Base-by-base conservation (phyloP, 2,329 filamentous ascomycete species). In the Neofusicoccum ribis region DNA sequence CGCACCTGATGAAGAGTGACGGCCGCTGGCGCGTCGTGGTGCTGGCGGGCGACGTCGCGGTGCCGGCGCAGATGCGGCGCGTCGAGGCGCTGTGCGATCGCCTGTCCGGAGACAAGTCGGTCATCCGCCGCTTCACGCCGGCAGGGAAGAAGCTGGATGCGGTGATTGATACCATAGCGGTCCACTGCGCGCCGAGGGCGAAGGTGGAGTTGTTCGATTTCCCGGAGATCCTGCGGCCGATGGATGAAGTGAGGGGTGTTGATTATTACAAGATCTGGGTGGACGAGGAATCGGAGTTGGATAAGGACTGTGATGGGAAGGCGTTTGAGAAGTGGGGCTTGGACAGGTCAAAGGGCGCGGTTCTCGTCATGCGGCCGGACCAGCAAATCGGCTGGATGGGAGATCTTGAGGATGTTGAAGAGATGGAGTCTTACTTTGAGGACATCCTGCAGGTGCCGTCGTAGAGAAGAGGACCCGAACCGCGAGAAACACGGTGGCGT, bases 1-100 rank as follows among this genome's bases (percentile, higher is more conserved):
- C 88, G 54, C 79, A 85, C 66, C 76, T 78, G 8, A 77, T 89
- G 20, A 81, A 77, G 44, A 82, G 80, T n/a, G 83, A 88, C 69
- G 87, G 87, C 1, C 79, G 83, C 0, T 89, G 86, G 73, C 78
- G 86, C 7, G 70, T 89, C 27, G 74, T 89, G 0, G 76, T 91
- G 1, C 90, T 91, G 68, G 82, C 86, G 0, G 88, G 88, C 0
- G 79, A 89, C 67, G 76, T 91, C 2, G 74, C 78, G 2, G 68
- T 78, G 0, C 14, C 76, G 0, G 62, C 66, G 0, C 84, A 86
- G 66, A 80, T 80, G 64, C 68, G 73, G 0, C 78, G 81, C 2
- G 76, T 87, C 3, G 72, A 83, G 34, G 37, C 37, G 27, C 27
- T 31, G 27, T 31, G 27, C 5, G 27, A 5, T 1, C 6, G 27